Evolutionary conservation across 805 yeast species (phyloP).

Genomic region (Barnettozyma pratensis): DNA sequence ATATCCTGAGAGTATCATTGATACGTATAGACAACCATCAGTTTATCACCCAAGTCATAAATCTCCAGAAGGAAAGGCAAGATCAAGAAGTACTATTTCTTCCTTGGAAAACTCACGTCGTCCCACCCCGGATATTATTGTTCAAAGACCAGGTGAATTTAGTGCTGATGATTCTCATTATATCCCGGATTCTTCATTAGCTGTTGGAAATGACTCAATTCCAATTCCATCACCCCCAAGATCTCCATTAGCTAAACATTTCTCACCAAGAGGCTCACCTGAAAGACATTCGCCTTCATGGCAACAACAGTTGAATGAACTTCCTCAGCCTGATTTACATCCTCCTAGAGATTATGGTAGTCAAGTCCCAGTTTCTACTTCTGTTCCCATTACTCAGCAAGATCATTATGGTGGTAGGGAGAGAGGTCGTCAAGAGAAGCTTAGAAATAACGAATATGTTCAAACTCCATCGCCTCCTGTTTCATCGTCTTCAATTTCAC

Average conservation of each 20-base stretch:
- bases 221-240: conserved; percentile 20
- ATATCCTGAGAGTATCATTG: conserved; percentile 24
- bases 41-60: conserved; percentile 5
- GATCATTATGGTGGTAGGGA: no score
- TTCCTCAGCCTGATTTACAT: conserved; percentile 1
- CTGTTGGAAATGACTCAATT: conserved; percentile 5
- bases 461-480: no score
- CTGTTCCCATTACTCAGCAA: no score
- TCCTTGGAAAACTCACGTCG: no score
- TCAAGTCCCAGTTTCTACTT: no score
- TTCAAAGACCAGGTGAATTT: not conserved
- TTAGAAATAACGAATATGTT: no score
- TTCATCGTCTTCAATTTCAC: not conserved
- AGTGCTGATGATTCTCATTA: conserved; percentile 8
- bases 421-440: no score
- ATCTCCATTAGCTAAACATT: conserved; percentile 11
- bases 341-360: not conserved
- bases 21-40: conserved; percentile 16
- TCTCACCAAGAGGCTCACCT: not conserved
- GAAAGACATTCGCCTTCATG: not conserved
- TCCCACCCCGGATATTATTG: no score
- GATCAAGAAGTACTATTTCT: no score
- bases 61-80: not conserved
- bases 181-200: conserved; percentile 17
- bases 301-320: not conserved